Evolutionary conservation across 768 basidiomycete genomes (phyloP).

Genomic region (Strobilomyces dryophilus): DNA sequence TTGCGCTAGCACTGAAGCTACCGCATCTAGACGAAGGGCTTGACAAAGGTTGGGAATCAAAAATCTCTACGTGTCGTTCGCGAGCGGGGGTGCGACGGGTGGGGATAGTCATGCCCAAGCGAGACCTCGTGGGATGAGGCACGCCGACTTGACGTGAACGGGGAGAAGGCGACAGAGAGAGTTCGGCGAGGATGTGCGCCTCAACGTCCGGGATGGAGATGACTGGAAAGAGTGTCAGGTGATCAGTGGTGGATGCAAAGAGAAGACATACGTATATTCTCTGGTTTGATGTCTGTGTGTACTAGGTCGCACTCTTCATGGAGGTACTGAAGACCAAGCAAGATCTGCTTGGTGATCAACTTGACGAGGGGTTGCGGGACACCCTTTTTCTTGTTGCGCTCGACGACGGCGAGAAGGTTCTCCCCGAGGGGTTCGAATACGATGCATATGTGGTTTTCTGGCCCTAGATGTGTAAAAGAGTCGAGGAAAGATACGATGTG

Average conservation of each 20-base stretch:
- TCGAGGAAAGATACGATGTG: conserved; percentile 90
- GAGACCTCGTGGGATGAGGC: conserved; percentile 63
- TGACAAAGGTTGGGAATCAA: conserved; percentile 74
- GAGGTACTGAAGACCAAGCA: conserved; percentile 86
- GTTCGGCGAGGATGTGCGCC: conserved; percentile 64
- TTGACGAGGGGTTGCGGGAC: conserved; percentile 81
- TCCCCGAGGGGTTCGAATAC: conserved; percentile 87
- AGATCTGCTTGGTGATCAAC: conserved; percentile 78
- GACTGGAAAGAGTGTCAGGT: conserved; percentile 41
- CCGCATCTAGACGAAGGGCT: conserved; percentile 42
- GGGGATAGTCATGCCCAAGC: conserved; percentile 58
- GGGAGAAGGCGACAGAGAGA: conserved; percentile 63
- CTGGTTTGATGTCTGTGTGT: conserved; percentile 92
- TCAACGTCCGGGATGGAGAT: conserved; percentile 82
- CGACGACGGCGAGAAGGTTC: conserved; percentile 68
- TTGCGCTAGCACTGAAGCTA: conserved; percentile 30
- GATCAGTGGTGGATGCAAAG: conserved; percentile 16
- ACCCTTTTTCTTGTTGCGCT: conserved; percentile 78
- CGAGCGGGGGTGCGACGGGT: conserved; percentile 42
- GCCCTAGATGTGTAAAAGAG: conserved; percentile 75
- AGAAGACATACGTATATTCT: conserved; percentile 80
- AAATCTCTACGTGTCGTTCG: conserved; percentile 72
- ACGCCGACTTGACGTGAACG: conserved; percentile 80
- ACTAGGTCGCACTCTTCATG: conserved; percentile 91
- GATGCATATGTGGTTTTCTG: conserved; percentile 84